Evolutionary conservation across 2,329 filamentous ascomycete genomes (phyloP), one percentile per base, ranked within the genome.

Genomic region (Coniochaeta prunicola): DNA sequence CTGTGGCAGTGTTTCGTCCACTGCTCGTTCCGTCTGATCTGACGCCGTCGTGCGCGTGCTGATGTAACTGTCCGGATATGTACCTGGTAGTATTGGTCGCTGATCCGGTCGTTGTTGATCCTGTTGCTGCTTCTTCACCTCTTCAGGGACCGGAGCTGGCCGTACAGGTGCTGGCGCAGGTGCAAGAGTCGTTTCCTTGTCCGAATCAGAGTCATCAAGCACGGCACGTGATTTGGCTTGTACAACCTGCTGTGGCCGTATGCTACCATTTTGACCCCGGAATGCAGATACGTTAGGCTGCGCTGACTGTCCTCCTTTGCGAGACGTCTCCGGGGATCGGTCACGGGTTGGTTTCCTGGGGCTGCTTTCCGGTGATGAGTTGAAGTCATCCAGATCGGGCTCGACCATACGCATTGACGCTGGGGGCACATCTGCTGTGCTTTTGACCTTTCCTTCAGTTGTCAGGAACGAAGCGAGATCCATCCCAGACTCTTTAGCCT

Each of bases 181-280:
- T n/a, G 53, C 33, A 24, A 7, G n/a, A n/a, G 36, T 17, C 10
- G 42, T 31, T 6, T 38, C 55, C 6, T 79, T 78, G 5, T 82
- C 82, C 57, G 80, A 81, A 62, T 89, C 88, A 53, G 89, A 88
- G 63, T 89, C 87, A 66, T 91, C 89, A 13, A 91, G 77, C 58
- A 87, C 85, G 62, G 87, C 78, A 26, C 87, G 83, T 17, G 82
- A 75, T 62, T 84, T 86, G 1, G 85, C 80, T 63, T 80, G 80
- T 59, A 79, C 83, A 48, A 80, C 76, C 70, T 85, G 84, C 59
- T 80, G 76, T 19, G 80, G 81, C 66, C 80, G 83, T 2, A 76
- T 66, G 40, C 84, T 82, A 42, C 68, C 59, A 48, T 61, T 73
- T 57, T 70, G 76, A 42, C 70, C 66, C 68, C 69, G 71, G 64